phyloP scores from a whole-genome alignment of 1,284 basidiomycete species.

The Cutaneotrichosporon spelunceum region DNA sequence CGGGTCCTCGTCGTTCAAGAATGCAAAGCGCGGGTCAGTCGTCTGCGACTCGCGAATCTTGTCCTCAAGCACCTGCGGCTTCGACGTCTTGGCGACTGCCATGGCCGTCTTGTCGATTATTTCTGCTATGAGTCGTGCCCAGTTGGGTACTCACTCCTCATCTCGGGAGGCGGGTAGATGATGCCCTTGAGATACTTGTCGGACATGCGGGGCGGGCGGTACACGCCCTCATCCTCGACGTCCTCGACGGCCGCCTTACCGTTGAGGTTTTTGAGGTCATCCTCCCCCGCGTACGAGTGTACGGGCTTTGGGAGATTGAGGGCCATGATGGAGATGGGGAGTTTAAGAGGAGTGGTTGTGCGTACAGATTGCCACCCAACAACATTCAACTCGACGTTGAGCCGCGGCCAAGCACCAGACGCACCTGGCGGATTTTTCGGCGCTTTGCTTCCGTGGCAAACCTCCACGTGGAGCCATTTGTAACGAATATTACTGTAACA shows the following conservation, averaged over 20 bases:
- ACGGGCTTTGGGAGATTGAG: slow-evolving; percentile 51
- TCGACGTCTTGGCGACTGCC: slow-evolving; percentile 87
- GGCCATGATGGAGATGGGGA: slow-evolving; percentile 26
- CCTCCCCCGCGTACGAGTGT: slow-evolving; percentile 47
- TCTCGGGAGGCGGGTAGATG: slow-evolving; percentile 87
- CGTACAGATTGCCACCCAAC: neutral
- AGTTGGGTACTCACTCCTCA: slow-evolving; percentile 65
- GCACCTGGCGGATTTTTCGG: slow-evolving; percentile 1
- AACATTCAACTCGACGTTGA: neutral
- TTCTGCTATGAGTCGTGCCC: slow-evolving; percentile 54
- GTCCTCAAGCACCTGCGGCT: slow-evolving; percentile 85
- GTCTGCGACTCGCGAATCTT: slow-evolving; percentile 93
- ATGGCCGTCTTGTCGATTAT: slow-evolving; percentile 94
- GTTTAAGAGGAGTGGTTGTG: neutral
- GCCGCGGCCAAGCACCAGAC: neutral
- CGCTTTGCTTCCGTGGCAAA: slow-evolving; percentile 3
- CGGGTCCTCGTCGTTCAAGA: slow-evolving; percentile 84
- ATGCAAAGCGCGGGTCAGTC: slow-evolving; percentile 92
- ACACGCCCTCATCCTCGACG: slow-evolving; percentile 33
- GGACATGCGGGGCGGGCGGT: slow-evolving; percentile 51
- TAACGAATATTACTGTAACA: neutral
- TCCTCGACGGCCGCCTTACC: slow-evolving; percentile 23
- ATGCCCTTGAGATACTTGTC: slow-evolving; percentile 72
- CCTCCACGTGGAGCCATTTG: neutral
- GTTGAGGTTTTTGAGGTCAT: slow-evolving; percentile 38